A percentile compares a stretch with the other conserved stretches of the same genome.
phyloP scores from a whole-genome alignment of 345 rosid genomes.

The Acer saccharum region DNA sequence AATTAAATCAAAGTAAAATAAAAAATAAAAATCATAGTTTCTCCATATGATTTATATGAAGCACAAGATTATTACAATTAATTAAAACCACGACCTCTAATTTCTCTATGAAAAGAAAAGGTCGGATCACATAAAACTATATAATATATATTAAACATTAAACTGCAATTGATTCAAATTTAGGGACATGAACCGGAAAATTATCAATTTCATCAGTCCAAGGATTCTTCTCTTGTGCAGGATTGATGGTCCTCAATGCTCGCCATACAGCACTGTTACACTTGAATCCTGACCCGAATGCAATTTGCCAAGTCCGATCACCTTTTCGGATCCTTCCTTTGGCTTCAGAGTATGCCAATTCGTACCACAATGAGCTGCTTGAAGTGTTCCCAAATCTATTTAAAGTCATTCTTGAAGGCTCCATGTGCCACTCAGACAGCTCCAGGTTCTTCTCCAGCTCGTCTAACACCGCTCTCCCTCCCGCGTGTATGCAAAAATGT shows the following conservation, averaged over 20 bases:
- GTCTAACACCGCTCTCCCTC: constrained; percentile 60
- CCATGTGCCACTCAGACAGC: constrained; percentile 52
- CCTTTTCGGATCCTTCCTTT: constrained; percentile 64
- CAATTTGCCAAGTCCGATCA: constrained; percentile 65
- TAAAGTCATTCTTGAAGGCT: constrained; percentile 69
- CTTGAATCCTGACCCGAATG: constrained; percentile 69
- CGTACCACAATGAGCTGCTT: too few relatives aligned
- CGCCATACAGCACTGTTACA: constrained; percentile 62
- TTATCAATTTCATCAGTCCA: constrained; percentile 46
- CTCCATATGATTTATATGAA: too few relatives aligned
- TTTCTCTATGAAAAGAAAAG: too few relatives aligned
- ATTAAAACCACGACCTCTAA: too few relatives aligned
- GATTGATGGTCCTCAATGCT: constrained; percentile 39
- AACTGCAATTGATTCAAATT: neutral
- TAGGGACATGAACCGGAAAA: constrained; percentile 27
- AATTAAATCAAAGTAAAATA: too few relatives aligned
- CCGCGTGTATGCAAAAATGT: constrained; percentile 71
- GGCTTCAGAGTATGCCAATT: constrained; percentile 36
- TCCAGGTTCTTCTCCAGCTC: constrained; percentile 57
- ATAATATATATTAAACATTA: too few relatives aligned
- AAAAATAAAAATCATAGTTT: too few relatives aligned
- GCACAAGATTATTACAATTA: too few relatives aligned
- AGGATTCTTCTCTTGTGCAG: constrained; percentile 41
- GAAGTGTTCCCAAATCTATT: constrained; percentile 61
- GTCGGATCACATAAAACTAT: too few relatives aligned